Evolutionary conservation across 768 basidiomycete species (phyloP).

Genomic region (Sporobolomyces roseus): DNA sequence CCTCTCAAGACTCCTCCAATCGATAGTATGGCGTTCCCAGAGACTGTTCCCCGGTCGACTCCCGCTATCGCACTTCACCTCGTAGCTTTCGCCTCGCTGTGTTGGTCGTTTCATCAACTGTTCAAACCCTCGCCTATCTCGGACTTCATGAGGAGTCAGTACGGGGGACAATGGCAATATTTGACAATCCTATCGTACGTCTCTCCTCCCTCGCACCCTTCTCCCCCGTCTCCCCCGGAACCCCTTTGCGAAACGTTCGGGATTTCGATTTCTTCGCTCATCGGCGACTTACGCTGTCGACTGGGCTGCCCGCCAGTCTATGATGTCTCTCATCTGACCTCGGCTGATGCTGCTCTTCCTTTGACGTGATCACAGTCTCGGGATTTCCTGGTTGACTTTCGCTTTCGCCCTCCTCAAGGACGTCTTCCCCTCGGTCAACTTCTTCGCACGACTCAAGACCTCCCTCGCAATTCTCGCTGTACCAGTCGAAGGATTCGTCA

Average conservation of each 20-base stretch:
- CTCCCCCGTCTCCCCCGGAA: too few species aligned
- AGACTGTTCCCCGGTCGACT: not conserved
- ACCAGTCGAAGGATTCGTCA: conserved; percentile 40
- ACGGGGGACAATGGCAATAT: conserved; percentile 31
- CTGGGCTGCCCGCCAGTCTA: not conserved
- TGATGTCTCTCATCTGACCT: not conserved
- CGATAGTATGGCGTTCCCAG: not conserved
- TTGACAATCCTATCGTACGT: conserved; percentile 35
- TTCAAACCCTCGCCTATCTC: conserved; percentile 15
- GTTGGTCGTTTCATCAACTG: conserved; percentile 17
- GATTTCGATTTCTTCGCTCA: too few species aligned
- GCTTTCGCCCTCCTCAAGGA: conserved; percentile 38
- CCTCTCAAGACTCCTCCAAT: not conserved
- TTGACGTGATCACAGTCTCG: conserved; percentile 17
- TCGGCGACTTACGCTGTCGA: not conserved
- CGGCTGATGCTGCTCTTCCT: not conserved
- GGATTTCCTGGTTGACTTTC: conserved; percentile 26
- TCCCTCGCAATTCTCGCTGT: conserved; percentile 26
- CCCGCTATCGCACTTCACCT: conserved; percentile 18
- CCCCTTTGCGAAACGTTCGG: too few species aligned
- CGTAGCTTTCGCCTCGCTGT: conserved; percentile 17
- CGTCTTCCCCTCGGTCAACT: conserved; percentile 20
- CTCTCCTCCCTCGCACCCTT: too few species aligned
- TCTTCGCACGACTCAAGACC: conserved; percentile 35
- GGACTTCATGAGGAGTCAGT: conserved; percentile 21